phyloP scores from a whole-genome alignment of 352 stramenopile species.

The Peronospora destructor region DNA sequence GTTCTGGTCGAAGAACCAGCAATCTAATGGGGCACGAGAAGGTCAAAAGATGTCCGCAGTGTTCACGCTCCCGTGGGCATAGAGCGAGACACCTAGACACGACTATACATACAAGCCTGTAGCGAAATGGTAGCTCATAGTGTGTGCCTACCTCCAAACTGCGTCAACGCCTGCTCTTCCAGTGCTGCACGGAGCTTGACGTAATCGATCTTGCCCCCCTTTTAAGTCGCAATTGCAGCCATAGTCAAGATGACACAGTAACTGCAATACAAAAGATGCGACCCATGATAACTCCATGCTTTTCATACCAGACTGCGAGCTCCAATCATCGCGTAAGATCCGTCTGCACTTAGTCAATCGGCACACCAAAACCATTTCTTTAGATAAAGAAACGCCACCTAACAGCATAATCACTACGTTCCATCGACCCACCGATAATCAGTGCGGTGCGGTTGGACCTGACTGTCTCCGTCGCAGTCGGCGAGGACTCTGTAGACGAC shows the following conservation, averaged over 20 bases:
- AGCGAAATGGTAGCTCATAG: constrained; percentile 1
- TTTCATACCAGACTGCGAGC: constrained; percentile 36
- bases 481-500: constrained; percentile 3
- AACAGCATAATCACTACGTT: too few species aligned
- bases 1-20: constrained; percentile 85
- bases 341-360: constrained; percentile 35
- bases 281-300: background rate
- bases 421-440: constrained; percentile 43
- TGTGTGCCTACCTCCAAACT: constrained; percentile 40
- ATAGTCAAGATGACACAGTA: constrained; percentile 1
- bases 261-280: background rate
- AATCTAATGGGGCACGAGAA: constrained; percentile 43
- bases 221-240: constrained; percentile 4
- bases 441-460: constrained; percentile 40
- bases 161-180: constrained; percentile 36
- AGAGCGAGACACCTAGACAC: constrained; percentile 4
- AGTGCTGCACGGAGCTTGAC: constrained; percentile 56
- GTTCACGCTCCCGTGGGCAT: background rate
- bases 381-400: constrained; percentile 3
- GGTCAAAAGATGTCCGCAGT: constrained; percentile 17
- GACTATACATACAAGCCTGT: constrained; percentile 10
- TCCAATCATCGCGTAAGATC: constrained; percentile 63
- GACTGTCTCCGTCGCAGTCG: constrained; percentile 2
- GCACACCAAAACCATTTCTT: background rate
- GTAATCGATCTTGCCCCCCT: constrained; percentile 62